Conservation (phyloP, 169 alveolate species). For the Babesia divergens region DNA sequence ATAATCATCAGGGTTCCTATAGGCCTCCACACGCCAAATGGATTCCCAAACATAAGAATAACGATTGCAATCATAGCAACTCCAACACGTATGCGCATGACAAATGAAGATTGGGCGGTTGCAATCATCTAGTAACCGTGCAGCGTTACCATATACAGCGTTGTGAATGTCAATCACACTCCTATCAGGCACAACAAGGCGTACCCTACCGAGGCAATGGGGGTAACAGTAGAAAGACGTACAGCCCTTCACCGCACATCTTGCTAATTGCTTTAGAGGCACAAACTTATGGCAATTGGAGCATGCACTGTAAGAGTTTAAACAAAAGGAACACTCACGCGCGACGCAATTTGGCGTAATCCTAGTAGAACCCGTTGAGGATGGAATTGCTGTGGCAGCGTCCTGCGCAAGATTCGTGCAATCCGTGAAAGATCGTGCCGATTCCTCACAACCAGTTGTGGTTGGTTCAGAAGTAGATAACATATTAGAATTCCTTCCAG, state of each 20-base stretch:
- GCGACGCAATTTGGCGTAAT: constrained; percentile 11
- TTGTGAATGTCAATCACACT: constrained; percentile 26
- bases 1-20: neutral
- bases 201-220: constrained; percentile 15
- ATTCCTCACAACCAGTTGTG: too few relatives aligned
- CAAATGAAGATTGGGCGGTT: constrained; percentile 55
- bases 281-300: constrained; percentile 37
- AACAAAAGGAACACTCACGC: constrained; percentile 42
- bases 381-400: too few relatives aligned
- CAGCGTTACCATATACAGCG: constrained; percentile 32
- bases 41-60: constrained; percentile 62
- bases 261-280: neutral
- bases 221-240: constrained; percentile 56
- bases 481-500: too few relatives aligned
- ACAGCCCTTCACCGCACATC: constrained; percentile 46
- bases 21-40: constrained; percentile 54
- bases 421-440: too few relatives aligned
- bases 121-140: constrained; percentile 19
- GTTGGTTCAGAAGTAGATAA: too few relatives aligned
- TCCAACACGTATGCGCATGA: constrained; percentile 65
- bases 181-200: constrained; percentile 46
- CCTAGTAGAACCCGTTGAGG: constrained; percentile 2
- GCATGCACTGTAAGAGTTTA: constrained; percentile 43
- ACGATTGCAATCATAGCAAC: constrained; percentile 66
- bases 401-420: too few relatives aligned